These are phyloP conservation scores for Colletotrichum sublineola DNA, from an alignment of 2,329 filamentous ascomycete species.

Conservation along the genomic window DNA sequence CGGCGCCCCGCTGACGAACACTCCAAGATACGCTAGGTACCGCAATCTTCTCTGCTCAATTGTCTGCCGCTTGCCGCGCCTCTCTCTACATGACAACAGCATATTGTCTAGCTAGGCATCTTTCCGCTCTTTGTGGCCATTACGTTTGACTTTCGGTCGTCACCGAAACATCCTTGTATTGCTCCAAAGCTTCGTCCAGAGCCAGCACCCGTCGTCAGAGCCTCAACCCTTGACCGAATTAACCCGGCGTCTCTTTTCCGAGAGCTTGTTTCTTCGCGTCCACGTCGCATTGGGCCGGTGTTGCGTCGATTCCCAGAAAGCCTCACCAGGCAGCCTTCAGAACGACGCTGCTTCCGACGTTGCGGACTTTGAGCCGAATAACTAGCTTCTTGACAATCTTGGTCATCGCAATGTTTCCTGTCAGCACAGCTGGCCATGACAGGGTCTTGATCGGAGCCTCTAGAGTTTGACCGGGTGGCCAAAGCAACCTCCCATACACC, in stretches of 20 bases:
- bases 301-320: conserved; percentile 18
- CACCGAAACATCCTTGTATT: neutral
- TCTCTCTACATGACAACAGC: neutral
- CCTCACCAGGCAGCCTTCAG: neutral
- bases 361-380: neutral
- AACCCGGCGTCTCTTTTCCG: conserved; percentile 1
- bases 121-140: neutral
- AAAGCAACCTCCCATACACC: conserved; percentile 23
- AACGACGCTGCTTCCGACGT: neutral
- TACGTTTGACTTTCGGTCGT: neutral
- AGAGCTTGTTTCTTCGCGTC: conserved; percentile 19
- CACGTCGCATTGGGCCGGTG: conserved; percentile 19
- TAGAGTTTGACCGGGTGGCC: conserved; percentile 24
- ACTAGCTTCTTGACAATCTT: neutral
- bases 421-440: neutral
- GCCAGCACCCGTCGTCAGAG: neutral
- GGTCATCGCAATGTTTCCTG: neutral
- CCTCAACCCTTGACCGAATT: neutral
- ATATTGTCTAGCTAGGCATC: neutral
- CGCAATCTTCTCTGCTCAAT: neutral
- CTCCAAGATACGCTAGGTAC: neutral
- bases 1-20: conserved; percentile 16
- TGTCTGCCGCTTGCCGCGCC: conserved; percentile 5
- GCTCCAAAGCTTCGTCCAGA: conserved; percentile 6
- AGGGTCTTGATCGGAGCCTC: conserved; percentile 4